phyloP scores from a whole-genome alignment of 352 stramenopile species.

The Globisporangium alternatum region DNA sequence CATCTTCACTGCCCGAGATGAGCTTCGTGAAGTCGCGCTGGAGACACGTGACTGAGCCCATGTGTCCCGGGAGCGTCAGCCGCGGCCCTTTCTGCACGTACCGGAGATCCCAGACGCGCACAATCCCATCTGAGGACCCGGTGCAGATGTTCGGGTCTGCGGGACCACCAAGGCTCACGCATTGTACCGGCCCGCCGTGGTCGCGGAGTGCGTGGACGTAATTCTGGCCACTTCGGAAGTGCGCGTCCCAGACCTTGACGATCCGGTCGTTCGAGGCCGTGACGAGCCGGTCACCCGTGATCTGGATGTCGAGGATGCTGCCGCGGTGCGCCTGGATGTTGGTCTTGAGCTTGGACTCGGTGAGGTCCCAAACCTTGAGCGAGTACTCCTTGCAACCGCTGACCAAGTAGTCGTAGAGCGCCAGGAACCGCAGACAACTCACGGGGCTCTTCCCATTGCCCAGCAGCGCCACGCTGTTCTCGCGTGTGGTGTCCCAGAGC shows the following conservation, averaged over 20 bases:
- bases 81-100: slow-evolving; percentile 68
- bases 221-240: slow-evolving; percentile 48
- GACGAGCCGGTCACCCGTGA: slow-evolving; percentile 69
- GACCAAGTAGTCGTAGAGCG: slow-evolving; percentile 59
- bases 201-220: slow-evolving; percentile 55
- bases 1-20: slow-evolving; percentile 75
- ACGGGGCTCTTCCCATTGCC: slow-evolving; percentile 38
- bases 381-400: slow-evolving; percentile 48
- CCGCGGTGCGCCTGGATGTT: slow-evolving; percentile 55
- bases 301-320: slow-evolving; percentile 59
- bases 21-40: slow-evolving; percentile 81
- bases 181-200: slow-evolving; percentile 67
- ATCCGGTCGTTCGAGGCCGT: slow-evolving; percentile 72
- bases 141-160: slow-evolving; percentile 80
- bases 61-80: slow-evolving; percentile 51
- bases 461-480: slow-evolving; percentile 53
- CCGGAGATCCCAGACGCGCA: slow-evolving; percentile 81
- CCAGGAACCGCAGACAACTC: slow-evolving; percentile 59
- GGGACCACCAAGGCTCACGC: slow-evolving; percentile 65
- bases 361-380: slow-evolving; percentile 76
- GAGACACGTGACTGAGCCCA: slow-evolving; percentile 53
- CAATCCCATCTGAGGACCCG: slow-evolving; percentile 61
- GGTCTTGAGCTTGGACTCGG: slow-evolving; percentile 44
- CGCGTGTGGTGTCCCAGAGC: slow-evolving; percentile 70
- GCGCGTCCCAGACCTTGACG: slow-evolving; percentile 77